Conservation (phyloP, 2,329 filamentous ascomycete species). For the Aspergillus pseudoterreus region DNA sequence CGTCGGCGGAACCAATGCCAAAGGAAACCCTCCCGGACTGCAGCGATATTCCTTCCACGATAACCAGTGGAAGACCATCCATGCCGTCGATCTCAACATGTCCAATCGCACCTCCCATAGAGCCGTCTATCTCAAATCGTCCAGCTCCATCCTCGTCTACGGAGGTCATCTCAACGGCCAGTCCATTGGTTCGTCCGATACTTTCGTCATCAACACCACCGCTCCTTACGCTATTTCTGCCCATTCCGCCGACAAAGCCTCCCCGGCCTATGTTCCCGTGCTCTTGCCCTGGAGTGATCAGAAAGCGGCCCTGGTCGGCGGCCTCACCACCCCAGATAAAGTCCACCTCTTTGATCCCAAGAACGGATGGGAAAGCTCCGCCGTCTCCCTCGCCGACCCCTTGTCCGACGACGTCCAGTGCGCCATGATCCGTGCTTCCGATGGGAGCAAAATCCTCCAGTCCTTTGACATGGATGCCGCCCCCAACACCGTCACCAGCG, state of each 20-base stretch:
- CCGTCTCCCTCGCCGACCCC: slow-evolving; percentile 59
- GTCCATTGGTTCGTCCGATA: slow-evolving; percentile 61
- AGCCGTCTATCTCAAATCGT: slow-evolving; percentile 67
- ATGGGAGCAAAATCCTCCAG: slow-evolving; percentile 74
- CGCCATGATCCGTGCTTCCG: slow-evolving; percentile 65
- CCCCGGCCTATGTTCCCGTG: slow-evolving; percentile 65
- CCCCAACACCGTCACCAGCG: slow-evolving; percentile 71
- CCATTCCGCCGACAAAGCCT: slow-evolving; percentile 54
- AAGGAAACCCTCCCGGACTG: slow-evolving; percentile 65
- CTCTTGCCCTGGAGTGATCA: slow-evolving; percentile 70
- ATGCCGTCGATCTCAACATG: slow-evolving; percentile 50
- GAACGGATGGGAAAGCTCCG: slow-evolving; percentile 65
- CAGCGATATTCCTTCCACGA: slow-evolving; percentile 63
- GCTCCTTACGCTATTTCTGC: slow-evolving; percentile 62
- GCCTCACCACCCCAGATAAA: slow-evolving; percentile 60
- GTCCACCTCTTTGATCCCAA: slow-evolving; percentile 68
- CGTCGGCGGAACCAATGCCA: slow-evolving; percentile 67
- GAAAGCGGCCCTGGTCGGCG: slow-evolving; percentile 71
- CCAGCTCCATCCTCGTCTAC: slow-evolving; percentile 73
- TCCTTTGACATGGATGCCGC: slow-evolving; percentile 71
- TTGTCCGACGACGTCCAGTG: slow-evolving; percentile 60
- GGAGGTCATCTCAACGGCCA: slow-evolving; percentile 66
- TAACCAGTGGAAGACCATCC: slow-evolving; percentile 57
- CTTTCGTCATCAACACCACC: slow-evolving; percentile 67
- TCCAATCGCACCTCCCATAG: slow-evolving; percentile 71